Evolutionary conservation across 768 basidiomycete genomes (phyloP).

Genomic region (Glaciozyma antarctica): DNA sequence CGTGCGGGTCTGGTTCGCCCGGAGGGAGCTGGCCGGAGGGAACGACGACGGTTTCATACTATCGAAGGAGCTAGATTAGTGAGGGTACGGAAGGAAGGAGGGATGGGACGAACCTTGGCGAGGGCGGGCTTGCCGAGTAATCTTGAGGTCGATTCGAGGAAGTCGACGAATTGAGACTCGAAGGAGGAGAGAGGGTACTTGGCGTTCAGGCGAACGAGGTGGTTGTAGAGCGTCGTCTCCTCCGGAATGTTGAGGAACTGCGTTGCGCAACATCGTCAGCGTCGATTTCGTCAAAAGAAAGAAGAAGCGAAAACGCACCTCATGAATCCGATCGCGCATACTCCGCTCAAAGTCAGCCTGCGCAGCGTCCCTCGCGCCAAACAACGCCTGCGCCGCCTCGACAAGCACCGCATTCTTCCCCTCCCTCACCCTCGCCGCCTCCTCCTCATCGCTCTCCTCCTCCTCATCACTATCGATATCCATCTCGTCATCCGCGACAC

Average conservation of each 20-base stretch:
- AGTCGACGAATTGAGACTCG: conserved; percentile 27
- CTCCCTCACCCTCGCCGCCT: conserved; percentile 47
- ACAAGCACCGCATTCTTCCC: conserved; percentile 11
- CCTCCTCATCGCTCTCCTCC: conserved; percentile 35
- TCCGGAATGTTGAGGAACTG: conserved; percentile 29
- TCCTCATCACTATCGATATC: conserved; percentile 27
- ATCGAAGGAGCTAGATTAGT: background rate
- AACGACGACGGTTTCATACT: conserved; percentile 1
- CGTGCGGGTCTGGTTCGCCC: conserved; percentile 7
- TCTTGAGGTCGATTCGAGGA: conserved; percentile 10
- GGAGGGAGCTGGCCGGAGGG: background rate
- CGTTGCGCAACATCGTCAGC: background rate
- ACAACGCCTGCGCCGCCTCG: conserved; percentile 16
- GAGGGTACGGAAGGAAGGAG: background rate
- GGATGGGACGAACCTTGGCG: conserved; percentile 20
- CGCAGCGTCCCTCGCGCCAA: conserved; percentile 39
- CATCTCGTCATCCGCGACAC: background rate
- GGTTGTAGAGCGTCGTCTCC: background rate
- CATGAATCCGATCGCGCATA: conserved; percentile 61
- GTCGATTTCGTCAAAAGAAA: background rate
- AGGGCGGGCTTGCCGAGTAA: conserved; percentile 21
- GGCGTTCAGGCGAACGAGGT: conserved; percentile 15
- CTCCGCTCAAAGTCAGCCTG: conserved; percentile 64
- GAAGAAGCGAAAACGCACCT: conserved; percentile 43
- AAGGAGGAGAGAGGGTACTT: conserved; percentile 27